These are phyloP conservation scores for Silene uniflora DNA, from an alignment of 148 eudicot genomes.

Conservation along the genomic window DNA sequence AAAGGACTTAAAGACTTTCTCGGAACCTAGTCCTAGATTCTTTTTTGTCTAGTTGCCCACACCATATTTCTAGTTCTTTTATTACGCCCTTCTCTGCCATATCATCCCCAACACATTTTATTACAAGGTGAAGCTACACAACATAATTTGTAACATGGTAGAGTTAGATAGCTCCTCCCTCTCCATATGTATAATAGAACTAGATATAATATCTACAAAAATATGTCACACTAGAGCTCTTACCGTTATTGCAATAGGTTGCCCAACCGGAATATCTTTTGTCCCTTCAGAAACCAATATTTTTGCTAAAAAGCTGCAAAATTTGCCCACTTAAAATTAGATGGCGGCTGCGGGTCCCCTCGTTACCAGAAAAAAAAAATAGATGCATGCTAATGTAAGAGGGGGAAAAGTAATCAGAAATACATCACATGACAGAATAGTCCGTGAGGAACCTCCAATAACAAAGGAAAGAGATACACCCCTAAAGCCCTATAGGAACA, in stretches of 20 bases:
- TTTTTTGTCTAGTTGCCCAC: too few relatives aligned
- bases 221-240: not conserved
- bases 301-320: conserved; percentile 79
- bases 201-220: too few relatives aligned
- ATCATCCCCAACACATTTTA: not conserved
- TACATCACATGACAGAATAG: not conserved
- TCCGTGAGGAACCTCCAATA: not conserved
- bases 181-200: too few relatives aligned
- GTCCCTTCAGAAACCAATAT: conserved; percentile 88
- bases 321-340: conserved; percentile 8
- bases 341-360: too few relatives aligned
- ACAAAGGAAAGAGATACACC: not conserved
- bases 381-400: not conserved
- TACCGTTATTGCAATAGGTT: conserved; percentile 89
- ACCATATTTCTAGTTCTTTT: too few relatives aligned
- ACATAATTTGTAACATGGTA: too few relatives aligned
- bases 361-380: too few relatives aligned
- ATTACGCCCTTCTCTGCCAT: too few relatives aligned
- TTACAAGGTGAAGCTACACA: not conserved
- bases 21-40: too few relatives aligned
- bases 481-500: not conserved
- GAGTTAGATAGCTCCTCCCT: too few relatives aligned
- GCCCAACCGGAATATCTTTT: conserved; percentile 93
- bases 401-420: not conserved
- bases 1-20: too few relatives aligned